Evolutionary conservation across 345 rosid genomes (phyloP).

Genomic region (Lepidium aucheri): DNA sequence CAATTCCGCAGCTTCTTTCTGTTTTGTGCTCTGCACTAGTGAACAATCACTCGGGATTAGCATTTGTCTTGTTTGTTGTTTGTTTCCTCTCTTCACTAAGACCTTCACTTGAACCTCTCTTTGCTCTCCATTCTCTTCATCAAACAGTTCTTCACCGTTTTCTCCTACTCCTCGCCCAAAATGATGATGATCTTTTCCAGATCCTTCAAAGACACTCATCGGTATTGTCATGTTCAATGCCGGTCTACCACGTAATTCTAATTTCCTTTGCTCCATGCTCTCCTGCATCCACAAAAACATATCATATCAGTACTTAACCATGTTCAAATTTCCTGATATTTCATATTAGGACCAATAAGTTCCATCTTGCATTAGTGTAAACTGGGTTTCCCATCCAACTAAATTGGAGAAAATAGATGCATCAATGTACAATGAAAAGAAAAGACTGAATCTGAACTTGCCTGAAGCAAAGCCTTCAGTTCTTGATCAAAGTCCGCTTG

Average conservation of each 20-base stretch:
- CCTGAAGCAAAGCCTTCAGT: slow-evolving; percentile 90
- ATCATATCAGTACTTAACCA: slow-evolving; percentile 18
- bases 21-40: slow-evolving; percentile 90
- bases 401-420: background rate
- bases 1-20: slow-evolving; percentile 92
- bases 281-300: slow-evolving; percentile 50
- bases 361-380: background rate
- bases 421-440: background rate
- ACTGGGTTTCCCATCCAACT: background rate
- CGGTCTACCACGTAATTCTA: slow-evolving; percentile 82
- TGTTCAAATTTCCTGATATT: background rate
- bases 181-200: slow-evolving; percentile 76
- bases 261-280: slow-evolving; percentile 95
- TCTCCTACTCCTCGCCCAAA: slow-evolving; percentile 49
- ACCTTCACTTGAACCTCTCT: slow-evolving; percentile 94
- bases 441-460: slow-evolving; percentile 23
- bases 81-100: slow-evolving; percentile 91
- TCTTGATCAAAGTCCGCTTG: slow-evolving; percentile 76
- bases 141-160: slow-evolving; percentile 74
- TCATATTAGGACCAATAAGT: background rate
- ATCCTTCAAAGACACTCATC: slow-evolving; percentile 88
- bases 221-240: slow-evolving; percentile 85
- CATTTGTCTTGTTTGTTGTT: slow-evolving; percentile 96
- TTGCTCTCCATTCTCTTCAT: slow-evolving; percentile 60
- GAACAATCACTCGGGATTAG: slow-evolving; percentile 77